phyloP scores from a whole-genome alignment of 331 rosid genomes.

The Malus hybrid region DNA sequence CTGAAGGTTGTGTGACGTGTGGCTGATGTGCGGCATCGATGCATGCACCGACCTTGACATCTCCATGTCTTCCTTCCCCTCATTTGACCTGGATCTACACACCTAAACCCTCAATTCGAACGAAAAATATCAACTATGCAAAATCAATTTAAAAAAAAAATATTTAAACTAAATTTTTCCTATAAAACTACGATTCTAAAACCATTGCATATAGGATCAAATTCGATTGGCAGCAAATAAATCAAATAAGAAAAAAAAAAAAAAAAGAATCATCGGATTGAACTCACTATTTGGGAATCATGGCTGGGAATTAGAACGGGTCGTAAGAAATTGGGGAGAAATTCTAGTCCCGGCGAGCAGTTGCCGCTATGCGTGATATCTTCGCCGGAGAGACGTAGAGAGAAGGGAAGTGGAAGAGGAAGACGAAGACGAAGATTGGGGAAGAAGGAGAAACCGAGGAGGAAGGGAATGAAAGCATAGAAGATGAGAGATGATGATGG shows the following conservation, averaged over 20 bases:
- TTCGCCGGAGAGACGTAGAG: conserved; percentile 36
- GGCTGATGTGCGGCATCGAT: too few species aligned
- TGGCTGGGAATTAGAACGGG: too few species aligned
- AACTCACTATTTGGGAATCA: too few species aligned
- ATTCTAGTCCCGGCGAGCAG: too few species aligned
- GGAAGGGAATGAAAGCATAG: background rate
- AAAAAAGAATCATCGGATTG: background rate
- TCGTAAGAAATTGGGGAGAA: too few species aligned
- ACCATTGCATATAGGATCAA: too few species aligned
- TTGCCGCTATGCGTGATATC: background rate
- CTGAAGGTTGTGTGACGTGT: too few species aligned
- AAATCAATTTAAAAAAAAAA: background rate
- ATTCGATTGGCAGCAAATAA: too few species aligned
- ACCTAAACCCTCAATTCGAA: background rate
- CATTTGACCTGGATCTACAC: conserved; percentile 36
- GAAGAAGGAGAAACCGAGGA: conserved; percentile 33
- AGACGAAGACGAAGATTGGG: background rate
- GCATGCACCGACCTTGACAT: too few species aligned
- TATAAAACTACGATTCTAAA: too few species aligned
- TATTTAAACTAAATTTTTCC: background rate
- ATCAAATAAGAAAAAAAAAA: background rate
- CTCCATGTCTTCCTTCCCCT: too few species aligned
- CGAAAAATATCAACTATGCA: background rate
- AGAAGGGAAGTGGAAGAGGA: background rate
- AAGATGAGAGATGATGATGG: too few species aligned